phyloP scores from a whole-genome alignment of 2,329 filamentous ascomycete genomes.

The Ramularia collo-cygni region DNA sequence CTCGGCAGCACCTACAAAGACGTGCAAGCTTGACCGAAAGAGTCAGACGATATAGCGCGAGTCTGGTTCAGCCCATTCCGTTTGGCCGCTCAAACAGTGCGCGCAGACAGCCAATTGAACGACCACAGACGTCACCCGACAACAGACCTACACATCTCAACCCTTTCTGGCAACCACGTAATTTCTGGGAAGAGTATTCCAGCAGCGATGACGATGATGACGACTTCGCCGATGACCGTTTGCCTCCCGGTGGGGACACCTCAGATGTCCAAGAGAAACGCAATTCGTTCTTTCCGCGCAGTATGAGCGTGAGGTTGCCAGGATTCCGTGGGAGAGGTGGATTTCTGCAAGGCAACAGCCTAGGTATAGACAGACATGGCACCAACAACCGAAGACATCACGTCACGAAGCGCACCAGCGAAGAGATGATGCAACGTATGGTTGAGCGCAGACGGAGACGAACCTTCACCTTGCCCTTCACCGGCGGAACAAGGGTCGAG shows the following conservation, averaged over 20 bases:
- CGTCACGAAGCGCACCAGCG: conserved; percentile 27
- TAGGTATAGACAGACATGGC: conserved; percentile 47
- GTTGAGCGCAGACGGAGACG: conserved; percentile 9
- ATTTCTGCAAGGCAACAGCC: conserved; percentile 49
- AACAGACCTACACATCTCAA: conserved; percentile 39
- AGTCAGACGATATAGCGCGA: conserved; percentile 41
- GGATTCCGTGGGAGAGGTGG: conserved; percentile 38
- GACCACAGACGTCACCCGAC: conserved; percentile 8
- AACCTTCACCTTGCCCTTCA: conserved; percentile 20
- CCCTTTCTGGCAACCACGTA: conserved; percentile 57
- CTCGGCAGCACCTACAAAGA: conserved; percentile 3
- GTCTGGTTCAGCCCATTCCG: conserved; percentile 36
- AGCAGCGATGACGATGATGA: conserved; percentile 32
- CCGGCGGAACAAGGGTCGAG: conserved; percentile 40
- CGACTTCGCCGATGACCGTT: conserved; percentile 21
- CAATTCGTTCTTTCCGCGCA: conserved; percentile 20
- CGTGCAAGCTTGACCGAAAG: conserved; percentile 37
- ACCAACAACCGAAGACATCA: conserved; percentile 38
- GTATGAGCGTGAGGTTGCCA: conserved; percentile 29
- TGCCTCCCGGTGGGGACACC: conserved; percentile 43
- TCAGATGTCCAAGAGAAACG: conserved; percentile 29
- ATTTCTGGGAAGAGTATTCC: conserved; percentile 55
- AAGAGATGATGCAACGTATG: conserved; percentile 17
- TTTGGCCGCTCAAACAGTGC: conserved; percentile 25
- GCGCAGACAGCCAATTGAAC: conserved; percentile 5